phyloP scores from a whole-genome alignment of 129 eudicot genomes.

The Pseudognaphalium luteoalbum region DNA sequence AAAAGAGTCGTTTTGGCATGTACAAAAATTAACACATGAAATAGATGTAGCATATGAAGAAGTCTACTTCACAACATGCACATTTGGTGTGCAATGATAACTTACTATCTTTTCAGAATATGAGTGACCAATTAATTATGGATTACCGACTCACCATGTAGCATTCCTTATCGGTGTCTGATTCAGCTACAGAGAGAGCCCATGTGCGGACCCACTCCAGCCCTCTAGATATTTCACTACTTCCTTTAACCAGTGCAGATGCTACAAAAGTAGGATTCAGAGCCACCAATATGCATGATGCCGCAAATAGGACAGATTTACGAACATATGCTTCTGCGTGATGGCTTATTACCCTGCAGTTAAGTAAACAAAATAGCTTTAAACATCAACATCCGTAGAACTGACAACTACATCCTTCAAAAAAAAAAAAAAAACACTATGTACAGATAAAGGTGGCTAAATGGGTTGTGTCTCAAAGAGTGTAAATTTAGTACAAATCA shows the following conservation, averaged over 20 bases:
- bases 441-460: background rate
- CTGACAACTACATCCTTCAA: background rate
- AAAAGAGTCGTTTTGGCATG: background rate
- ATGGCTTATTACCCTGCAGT: conserved; percentile 69
- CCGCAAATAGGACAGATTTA: conserved; percentile 82
- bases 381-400: background rate
- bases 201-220: conserved; percentile 92
- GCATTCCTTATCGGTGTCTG: conserved; percentile 90
- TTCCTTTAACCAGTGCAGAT: conserved; percentile 69
- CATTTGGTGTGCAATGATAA: background rate
- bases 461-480: background rate
- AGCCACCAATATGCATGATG: conserved; percentile 80
- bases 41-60: background rate
- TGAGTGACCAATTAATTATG: background rate
- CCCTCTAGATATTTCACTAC: conserved; percentile 67
- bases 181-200: conserved; percentile 78
- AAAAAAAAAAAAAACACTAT: background rate
- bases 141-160: conserved; percentile 56
- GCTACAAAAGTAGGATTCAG: conserved; percentile 92
- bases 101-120: background rate
- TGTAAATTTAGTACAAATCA: background rate
- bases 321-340: conserved; percentile 90
- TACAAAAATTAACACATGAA: background rate
- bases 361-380: conserved; percentile 2
- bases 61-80: background rate